Base-by-base conservation (phyloP, 2,329 filamentous ascomycete species). In the Colletotrichum sp. region DNA sequence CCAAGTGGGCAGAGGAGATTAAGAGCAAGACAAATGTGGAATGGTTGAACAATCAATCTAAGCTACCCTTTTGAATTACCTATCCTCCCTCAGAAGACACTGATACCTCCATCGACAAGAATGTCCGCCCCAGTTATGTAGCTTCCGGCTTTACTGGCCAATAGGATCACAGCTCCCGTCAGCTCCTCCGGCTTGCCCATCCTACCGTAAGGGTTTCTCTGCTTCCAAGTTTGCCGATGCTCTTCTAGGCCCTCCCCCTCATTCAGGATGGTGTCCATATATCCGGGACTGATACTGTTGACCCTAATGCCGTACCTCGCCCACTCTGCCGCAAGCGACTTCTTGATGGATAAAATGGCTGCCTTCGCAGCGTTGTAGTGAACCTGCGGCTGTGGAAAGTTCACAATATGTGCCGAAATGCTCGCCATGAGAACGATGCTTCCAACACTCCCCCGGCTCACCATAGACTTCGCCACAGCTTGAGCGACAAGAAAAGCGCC, bases 161-260 rank as follows among this genome's bases (percentile, higher is more conserved):
- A 34, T 1, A 93, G 82, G 4, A 94, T 87, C 15, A 94, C 84
- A 3, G 90, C 88, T 1, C 93, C 92, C 0, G 90, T 90, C 71
- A 95, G 80, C 82, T 95, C 93, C 79, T 90, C 88, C 2, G 91
- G 90, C 75, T 86, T 79, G 0, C 92, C 93, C 91, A 95, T 94
- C 34, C 93, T 85, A 0, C 92, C 92, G 83, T 89, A 89, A 0
- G 93, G 93, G 80, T 92, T 92, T 71, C 91, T 86, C 34, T 84
- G 84, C 26, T 86, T 86, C 93, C 93, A 94, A 3, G 88, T 86
- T 36, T 85, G 84, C 72, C 90, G 86, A 49, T 88, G 88, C 44
- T 86, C 86, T 18, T 87, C 87, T 52, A 94, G 81, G 0, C 90
- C 90, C 8, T 89, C 88, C 0, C 92, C 92, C 75, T 92, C 92